These are phyloP conservation scores for Vararia minispora DNA, from an alignment of 768 basidiomycete species.

Conservation along the genomic window DNA sequence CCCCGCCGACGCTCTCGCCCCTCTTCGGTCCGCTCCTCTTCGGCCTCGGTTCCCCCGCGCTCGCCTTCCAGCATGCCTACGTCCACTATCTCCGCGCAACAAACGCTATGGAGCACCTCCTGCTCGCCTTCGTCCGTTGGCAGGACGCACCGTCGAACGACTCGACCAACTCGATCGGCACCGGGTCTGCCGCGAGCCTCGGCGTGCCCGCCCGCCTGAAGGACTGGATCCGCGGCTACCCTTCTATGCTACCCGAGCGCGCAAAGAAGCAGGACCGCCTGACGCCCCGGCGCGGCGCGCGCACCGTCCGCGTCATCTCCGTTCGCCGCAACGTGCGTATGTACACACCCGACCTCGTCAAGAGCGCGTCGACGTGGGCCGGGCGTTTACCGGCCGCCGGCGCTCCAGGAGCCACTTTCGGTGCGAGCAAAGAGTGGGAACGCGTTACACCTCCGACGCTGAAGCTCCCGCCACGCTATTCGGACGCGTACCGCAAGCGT, in stretches of 20 bases:
- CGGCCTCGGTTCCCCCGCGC: constrained; percentile 50
- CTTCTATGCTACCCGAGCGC: constrained; percentile 60
- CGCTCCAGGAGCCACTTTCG: constrained; percentile 34
- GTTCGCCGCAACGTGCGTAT: constrained; percentile 77
- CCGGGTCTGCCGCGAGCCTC: constrained; percentile 40
- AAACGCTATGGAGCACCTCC: constrained; percentile 84
- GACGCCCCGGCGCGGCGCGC: constrained; percentile 63
- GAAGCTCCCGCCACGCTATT: constrained; percentile 55
- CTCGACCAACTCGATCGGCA: constrained; percentile 18
- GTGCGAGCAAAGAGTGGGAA: constrained; percentile 65
- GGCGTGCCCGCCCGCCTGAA: constrained; percentile 79
- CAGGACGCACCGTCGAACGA: constrained; percentile 38
- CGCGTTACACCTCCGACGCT: constrained; percentile 53
- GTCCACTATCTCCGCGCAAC: constrained; percentile 68
- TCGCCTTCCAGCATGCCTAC: constrained; percentile 48
- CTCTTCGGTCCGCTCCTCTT: constrained; percentile 87
- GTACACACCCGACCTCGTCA: constrained; percentile 80
- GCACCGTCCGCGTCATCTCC: constrained; percentile 65
- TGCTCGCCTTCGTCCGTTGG: constrained; percentile 85
- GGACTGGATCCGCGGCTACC: constrained; percentile 88
- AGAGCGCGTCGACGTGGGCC: constrained; percentile 43
- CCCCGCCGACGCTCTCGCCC: constrained; percentile 80
- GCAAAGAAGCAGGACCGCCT: constrained; percentile 39
- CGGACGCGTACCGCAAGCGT: constrained; percentile 65
- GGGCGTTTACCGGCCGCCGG: constrained; percentile 21